These are phyloP conservation scores for Monoraphidium neglectum DNA, from an alignment of 139 green algal genomes.

Conservation along the genomic window DNA sequence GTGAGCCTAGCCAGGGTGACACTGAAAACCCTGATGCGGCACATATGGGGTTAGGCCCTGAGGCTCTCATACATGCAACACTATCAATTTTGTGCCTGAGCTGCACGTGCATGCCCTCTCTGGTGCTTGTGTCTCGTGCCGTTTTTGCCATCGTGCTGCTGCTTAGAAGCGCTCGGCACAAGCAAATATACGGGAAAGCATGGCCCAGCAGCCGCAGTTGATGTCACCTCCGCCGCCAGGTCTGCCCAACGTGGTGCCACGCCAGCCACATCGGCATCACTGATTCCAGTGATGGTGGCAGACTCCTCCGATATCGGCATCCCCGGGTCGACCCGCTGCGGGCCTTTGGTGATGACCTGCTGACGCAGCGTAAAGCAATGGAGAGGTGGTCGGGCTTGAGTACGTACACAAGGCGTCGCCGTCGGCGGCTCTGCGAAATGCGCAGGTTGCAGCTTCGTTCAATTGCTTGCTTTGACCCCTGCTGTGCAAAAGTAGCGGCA, in stretches of 20 bases:
- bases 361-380: neutral
- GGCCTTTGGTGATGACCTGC: slow-evolving; percentile 21
- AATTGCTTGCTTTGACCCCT: neutral
- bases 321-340: slow-evolving; percentile 30
- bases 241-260: neutral
- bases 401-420: neutral
- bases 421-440: neutral
- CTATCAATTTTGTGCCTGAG: neutral
- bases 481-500: no score
- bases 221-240: neutral
- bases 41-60: neutral
- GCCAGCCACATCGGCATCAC: neutral
- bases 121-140: neutral
- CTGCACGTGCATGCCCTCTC: neutral
- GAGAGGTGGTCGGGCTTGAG: neutral
- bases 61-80: neutral
- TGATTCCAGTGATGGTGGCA: slow-evolving; percentile 24
- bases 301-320: slow-evolving; percentile 15
- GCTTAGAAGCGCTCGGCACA: neutral
- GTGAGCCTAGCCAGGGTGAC: neutral
- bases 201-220: neutral
- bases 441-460: neutral
- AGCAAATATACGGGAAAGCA: no score
- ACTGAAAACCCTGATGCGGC: no score
- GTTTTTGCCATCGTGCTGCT: neutral